Evolutionary conservation across 352 stramenopile species (phyloP).

Genomic region (Phytophthora pini): DNA sequence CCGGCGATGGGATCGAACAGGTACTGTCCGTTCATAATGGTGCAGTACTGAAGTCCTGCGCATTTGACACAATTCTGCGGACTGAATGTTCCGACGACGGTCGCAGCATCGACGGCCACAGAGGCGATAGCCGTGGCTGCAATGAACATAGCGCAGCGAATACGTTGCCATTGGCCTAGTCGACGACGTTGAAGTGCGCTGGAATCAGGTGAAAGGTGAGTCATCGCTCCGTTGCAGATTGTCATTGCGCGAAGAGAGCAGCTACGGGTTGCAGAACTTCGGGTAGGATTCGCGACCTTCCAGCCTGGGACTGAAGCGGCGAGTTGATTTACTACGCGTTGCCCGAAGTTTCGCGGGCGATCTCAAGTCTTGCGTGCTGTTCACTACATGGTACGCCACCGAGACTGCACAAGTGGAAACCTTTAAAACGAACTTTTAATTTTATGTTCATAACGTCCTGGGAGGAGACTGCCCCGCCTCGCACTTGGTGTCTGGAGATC

Average conservation of each 20-base stretch:
- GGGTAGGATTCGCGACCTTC: conserved; percentile 2
- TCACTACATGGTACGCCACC: too few species aligned
- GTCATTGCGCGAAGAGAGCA: background rate
- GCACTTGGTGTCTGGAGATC: conserved; percentile 7
- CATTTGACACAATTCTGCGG: conserved; percentile 55
- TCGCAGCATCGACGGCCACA: conserved; percentile 5
- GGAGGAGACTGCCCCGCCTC: background rate
- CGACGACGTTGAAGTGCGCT: conserved; percentile 20
- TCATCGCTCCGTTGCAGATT: conserved; percentile 1
- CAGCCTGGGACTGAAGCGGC: background rate
- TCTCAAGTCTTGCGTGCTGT: background rate
- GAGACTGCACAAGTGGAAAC: background rate
- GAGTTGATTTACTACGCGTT: background rate
- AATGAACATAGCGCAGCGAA: conserved; percentile 8
- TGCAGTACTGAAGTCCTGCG: conserved; percentile 65
- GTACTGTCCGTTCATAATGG: conserved; percentile 70
- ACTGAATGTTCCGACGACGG: conserved; percentile 46
- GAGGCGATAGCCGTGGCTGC: conserved; percentile 6
- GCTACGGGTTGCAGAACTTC: too few species aligned
- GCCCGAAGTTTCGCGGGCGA: background rate
- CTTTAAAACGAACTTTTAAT: conserved; percentile 27
- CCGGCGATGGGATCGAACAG: conserved; percentile 68
- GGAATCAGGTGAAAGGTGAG: background rate
- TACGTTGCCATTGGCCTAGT: conserved; percentile 9
- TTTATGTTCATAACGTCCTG: conserved; percentile 31